A percentile compares a stretch with the other conserved stretches of the same genome.
phyloP scores from a whole-genome alignment of 2,329 filamentous ascomycete genomes.

The Verticillium albo-atrum region DNA sequence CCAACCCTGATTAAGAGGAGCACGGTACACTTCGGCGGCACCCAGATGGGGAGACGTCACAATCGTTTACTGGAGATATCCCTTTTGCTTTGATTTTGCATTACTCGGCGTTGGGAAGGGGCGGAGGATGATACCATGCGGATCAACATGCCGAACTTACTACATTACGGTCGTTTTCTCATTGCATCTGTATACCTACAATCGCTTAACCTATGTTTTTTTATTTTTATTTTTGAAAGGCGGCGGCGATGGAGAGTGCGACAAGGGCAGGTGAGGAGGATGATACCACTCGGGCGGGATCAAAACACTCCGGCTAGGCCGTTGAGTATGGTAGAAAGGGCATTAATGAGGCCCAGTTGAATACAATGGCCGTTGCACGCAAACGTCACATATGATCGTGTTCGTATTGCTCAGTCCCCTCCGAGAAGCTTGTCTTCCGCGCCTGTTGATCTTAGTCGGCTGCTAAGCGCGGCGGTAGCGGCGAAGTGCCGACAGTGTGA shows the following conservation, averaged over 20 bases:
- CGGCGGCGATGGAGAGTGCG: background rate
- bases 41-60: background rate
- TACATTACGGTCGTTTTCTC: conserved; percentile 2
- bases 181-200: conserved; percentile 1
- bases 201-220: conserved; percentile 2
- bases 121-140: background rate
- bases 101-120: conserved; percentile 11
- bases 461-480: background rate
- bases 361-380: background rate
- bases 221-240: background rate
- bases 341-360: background rate
- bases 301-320: background rate
- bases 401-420: background rate
- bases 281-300: conserved; percentile 7
- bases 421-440: background rate
- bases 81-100: conserved; percentile 4
- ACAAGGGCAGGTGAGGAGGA: conserved; percentile 3
- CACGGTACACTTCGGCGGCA: background rate
- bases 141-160: background rate
- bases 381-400: background rate
- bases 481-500: background rate
- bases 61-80: background rate
- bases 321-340: background rate
- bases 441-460: background rate
- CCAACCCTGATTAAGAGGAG: conserved; percentile 66